Evolutionary conservation across 1,284 basidiomycete genomes (phyloP), one percentile per base, ranked within the genome.

Genomic region (Ustilago hordei): DNA sequence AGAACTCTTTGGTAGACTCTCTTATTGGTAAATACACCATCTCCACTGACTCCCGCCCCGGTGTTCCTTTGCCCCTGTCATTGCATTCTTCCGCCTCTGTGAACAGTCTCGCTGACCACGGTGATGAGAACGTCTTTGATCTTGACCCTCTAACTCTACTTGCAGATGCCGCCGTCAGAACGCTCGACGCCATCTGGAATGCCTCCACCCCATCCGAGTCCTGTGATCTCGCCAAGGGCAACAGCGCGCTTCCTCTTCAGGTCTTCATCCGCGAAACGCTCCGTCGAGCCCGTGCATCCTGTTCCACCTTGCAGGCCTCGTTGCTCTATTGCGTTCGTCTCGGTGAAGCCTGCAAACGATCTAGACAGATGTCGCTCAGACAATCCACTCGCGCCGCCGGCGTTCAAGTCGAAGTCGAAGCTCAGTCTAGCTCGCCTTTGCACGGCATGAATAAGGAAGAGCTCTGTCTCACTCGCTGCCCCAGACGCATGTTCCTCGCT

Each of bases 401-500:
- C 23, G 45, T 66, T 39, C 36, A 56, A 12, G 48, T 68, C 31
- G 17, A 60, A 13, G 64, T 63, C 58, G 62, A 70, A 36, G 54
- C 63, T 39, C 60, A 66, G 32, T 17, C 70, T 35, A 55, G 60
- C 23, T 77, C 74, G 28, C 72, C 71, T 12, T 32, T 74, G 54
- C 60, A 71, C 19, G 67, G 66, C 55, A 66, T 78, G 64, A 66
- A 58, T 52, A 67, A 69, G 55, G 67, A 74, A 41, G 71, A 78
- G 64, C 61, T 65, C 9, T 52, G 64, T 39, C 55, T 76, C 23
- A 47, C 68, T 28, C 68, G 74, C 9, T 96, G 95, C 83, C 93
- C 94, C 2, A 90, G 94, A 19, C 90, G 94, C 47, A 91, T 94
- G 2, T 96, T 97, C 87, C 88, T 97, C 8, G 94, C 94, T 0